These are phyloP conservation scores for Cryphonectria nitschkei DNA, from an alignment of 2,329 filamentous ascomycete genomes.

Conservation along the genomic window DNA sequence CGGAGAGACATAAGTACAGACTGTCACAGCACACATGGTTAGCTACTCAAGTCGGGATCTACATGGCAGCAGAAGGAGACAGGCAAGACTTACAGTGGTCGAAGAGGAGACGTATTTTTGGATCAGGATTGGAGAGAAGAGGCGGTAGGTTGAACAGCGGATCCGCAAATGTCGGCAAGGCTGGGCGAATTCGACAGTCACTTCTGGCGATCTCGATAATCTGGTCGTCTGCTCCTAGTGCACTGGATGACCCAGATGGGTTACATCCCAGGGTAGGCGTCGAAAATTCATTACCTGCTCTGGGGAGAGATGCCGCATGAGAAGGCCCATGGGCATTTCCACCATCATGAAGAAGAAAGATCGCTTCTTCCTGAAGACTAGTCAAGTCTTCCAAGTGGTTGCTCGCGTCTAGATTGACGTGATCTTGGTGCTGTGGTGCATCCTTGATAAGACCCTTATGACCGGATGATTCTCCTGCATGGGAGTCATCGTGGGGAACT, in stretches of 20 bases:
- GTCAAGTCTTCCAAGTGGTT: background rate
- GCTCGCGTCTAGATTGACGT: background rate
- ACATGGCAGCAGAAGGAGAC: background rate
- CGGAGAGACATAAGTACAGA: slow-evolving; percentile 23
- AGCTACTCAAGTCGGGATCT: background rate
- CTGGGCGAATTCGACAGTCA: background rate
- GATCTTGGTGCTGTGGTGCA: background rate
- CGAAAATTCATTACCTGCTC: background rate
- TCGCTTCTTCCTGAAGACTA: background rate
- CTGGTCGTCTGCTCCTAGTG: background rate
- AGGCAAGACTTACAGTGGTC: slow-evolving; percentile 23
- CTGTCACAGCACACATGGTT: background rate
- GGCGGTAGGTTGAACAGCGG: slow-evolving; percentile 12
- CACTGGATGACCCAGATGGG: background rate
- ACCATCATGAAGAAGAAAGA: background rate
- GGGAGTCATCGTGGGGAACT: background rate
- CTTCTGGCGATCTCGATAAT: slow-evolving; percentile 11
- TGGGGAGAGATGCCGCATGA: background rate
- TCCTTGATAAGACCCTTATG: background rate
- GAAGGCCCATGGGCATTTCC: background rate
- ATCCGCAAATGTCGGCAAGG: background rate
- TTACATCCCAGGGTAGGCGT: background rate
- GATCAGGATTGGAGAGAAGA: slow-evolving; percentile 17
- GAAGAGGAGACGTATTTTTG: slow-evolving; percentile 21
- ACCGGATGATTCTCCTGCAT: background rate